A percentile compares a stretch with the other conserved stretches of the same genome.
Conservation (phyloP, 257 asterid genomes). For the Ocimum tenuiflorum region DNA sequence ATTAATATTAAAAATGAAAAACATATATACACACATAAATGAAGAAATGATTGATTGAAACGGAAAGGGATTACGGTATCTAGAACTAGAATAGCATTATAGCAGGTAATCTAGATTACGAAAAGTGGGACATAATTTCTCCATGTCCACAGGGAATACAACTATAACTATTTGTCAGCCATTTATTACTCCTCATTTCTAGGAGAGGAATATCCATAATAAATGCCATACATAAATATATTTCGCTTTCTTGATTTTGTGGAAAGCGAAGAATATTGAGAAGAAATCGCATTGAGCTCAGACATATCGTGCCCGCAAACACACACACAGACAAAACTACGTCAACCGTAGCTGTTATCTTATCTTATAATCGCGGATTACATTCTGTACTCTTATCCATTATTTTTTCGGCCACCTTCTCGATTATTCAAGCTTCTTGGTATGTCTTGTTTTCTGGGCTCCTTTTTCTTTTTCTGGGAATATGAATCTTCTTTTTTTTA, state of each 20-base stretch:
- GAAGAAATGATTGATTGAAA: background rate
- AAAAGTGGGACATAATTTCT: background rate
- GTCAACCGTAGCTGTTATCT: background rate
- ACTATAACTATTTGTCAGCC: background rate
- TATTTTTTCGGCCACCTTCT: conserved; percentile 15
- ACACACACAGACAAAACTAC: background rate
- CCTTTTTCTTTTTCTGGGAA: background rate
- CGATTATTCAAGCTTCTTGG: conserved; percentile 10
- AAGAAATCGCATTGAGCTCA: background rate
- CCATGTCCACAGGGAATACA: background rate
- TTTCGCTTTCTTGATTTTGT: conserved; percentile 10
- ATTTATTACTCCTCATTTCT: background rate
- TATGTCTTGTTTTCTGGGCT: background rate
- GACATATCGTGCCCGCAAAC: background rate
- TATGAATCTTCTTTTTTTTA: background rate
- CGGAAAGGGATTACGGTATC: background rate
- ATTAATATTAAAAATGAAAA: no score
- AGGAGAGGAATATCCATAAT: conserved; percentile 15
- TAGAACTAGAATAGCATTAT: no score
- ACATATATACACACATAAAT: no score
- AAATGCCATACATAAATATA: conserved; percentile 5
- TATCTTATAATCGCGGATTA: conserved; percentile 1
- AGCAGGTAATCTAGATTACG: background rate
- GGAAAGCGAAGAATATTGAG: background rate
- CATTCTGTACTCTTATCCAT: background rate